Conservation (phyloP, 2,329 filamentous ascomycete species). For the Colletotrichum sp. region DNA sequence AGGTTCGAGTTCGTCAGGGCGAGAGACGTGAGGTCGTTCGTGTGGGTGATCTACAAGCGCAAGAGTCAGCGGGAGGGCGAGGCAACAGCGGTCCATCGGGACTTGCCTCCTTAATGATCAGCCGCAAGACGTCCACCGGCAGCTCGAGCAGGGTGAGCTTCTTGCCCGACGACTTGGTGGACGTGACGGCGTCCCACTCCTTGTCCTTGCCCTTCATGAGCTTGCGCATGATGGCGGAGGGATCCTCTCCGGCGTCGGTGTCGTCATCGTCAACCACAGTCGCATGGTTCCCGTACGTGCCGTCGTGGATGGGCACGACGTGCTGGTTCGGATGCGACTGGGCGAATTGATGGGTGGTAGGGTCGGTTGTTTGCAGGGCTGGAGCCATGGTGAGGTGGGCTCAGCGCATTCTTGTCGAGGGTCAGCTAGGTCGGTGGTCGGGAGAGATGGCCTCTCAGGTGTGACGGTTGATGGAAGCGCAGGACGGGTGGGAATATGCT, state of each 20-base stretch:
- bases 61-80: constrained; percentile 9
- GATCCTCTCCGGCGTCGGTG: constrained; percentile 20
- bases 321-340: constrained; percentile 10
- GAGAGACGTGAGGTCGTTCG: constrained; percentile 80
- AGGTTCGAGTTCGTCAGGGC: constrained; percentile 80
- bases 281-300: neutral
- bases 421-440: neutral
- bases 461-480: neutral
- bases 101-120: constrained; percentile 78
- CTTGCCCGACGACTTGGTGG: constrained; percentile 10
- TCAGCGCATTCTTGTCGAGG: constrained; percentile 9
- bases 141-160: constrained; percentile 71
- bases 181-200: constrained; percentile 69
- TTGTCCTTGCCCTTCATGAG: constrained; percentile 65
- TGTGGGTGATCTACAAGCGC: constrained; percentile 70
- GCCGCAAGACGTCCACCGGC: constrained; percentile 77
- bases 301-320: neutral
- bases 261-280: neutral
- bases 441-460: neutral
- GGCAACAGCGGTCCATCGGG: constrained; percentile 1
- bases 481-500: neutral
- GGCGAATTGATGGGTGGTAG: constrained; percentile 11
- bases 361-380: constrained; percentile 15
- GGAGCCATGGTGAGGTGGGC: constrained; percentile 17
- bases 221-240: constrained; percentile 30